Evolutionary conservation across 202 grass and related monocot genomes (phyloP).

Genomic region (Elaeis oleifera): DNA sequence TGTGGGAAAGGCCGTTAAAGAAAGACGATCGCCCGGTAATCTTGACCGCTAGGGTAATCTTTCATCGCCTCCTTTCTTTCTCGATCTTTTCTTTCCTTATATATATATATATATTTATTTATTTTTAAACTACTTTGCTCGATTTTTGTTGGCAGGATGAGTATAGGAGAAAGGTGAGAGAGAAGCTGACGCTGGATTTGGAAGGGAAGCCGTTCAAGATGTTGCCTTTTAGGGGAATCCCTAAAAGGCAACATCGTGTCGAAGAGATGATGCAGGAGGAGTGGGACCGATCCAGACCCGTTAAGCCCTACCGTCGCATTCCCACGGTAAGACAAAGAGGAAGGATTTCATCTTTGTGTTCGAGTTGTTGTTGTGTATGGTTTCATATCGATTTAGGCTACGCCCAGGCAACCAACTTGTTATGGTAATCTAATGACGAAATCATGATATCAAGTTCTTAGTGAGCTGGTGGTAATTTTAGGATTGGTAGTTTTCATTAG

Average conservation of each 20-base stretch:
- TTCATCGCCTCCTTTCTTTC: conserved; percentile 10
- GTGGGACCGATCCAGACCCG: background rate
- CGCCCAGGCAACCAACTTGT: no score
- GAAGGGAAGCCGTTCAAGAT: conserved; percentile 32
- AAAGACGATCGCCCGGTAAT: conserved; percentile 16
- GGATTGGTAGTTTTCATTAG: no score
- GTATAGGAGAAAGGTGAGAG: conserved; percentile 34
- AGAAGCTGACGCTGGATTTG: conserved; percentile 24
- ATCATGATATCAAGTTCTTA: no score
- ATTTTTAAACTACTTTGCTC: background rate
- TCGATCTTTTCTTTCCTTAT: background rate
- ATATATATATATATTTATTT: background rate
- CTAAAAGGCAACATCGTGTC: conserved; percentile 19
- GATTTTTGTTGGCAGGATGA: conserved; percentile 20
- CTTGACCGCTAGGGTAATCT: conserved; percentile 18
- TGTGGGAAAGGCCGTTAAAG: conserved; percentile 12
- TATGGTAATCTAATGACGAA: no score
- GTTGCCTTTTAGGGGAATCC: conserved; percentile 19
- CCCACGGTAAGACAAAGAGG: conserved; percentile 3
- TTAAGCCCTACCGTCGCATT: conserved; percentile 18
- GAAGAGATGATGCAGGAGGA: conserved; percentile 24
- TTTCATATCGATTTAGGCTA: no score
- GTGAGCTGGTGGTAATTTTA: no score
- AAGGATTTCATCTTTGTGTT: background rate
- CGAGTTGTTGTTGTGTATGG: background rate